Base-by-base conservation (phyloP, 2,329 filamentous ascomycete genomes). In the Penicillium sp. region DNA sequence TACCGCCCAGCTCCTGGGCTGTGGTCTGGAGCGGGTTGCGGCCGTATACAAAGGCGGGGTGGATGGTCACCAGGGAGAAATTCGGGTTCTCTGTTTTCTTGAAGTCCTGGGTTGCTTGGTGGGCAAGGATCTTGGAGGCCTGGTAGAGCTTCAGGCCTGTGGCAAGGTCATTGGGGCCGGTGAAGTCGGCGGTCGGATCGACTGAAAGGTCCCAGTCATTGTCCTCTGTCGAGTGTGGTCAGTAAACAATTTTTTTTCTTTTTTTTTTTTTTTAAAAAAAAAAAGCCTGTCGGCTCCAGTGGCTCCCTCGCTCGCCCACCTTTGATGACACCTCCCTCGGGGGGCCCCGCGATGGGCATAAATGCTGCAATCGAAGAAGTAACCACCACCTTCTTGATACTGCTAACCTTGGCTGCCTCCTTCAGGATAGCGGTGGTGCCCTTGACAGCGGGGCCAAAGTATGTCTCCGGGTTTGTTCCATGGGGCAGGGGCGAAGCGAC, bases 41-140 rank as follows among this genome's bases (percentile, higher is more conserved):
- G 0, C 71, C 70, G 2, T 49, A 68, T 4, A 72, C 71, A 31
- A 65, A 73, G 0, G 54, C 51, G 2, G 70, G 70, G 59, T 71
- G 66, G 4, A 73, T 29, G 2, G 67, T 65, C 2, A 73, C 70
- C 8, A 73, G 26, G 5, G 61, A 44, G 51, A 61, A 73, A 1
- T 65, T 61, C 1, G 71, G 70, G 7, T 65, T 67, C 0, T 57
- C 21, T 2, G 56, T 60, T 13, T 50, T 53, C 44, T 58, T 38
- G 38, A 71, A 71, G 1, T 70, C 56, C 67, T 65, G 67, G 5
- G 64, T 61, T 4, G 69, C 70, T 0, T 66, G 59, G 46, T 72
- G 61, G 3, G 70, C 66, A 5, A 71, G 67, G 7, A 71, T 26
- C 48, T 74, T 74, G 1, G 70, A 72, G 7, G 70, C 69, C 2